Percentiles rank a stretch among this genome's conserved stretches.
These are phyloP conservation scores for Melastoma candidum DNA, from an alignment of 441 rosid genomes.

Conservation along the genomic window DNA sequence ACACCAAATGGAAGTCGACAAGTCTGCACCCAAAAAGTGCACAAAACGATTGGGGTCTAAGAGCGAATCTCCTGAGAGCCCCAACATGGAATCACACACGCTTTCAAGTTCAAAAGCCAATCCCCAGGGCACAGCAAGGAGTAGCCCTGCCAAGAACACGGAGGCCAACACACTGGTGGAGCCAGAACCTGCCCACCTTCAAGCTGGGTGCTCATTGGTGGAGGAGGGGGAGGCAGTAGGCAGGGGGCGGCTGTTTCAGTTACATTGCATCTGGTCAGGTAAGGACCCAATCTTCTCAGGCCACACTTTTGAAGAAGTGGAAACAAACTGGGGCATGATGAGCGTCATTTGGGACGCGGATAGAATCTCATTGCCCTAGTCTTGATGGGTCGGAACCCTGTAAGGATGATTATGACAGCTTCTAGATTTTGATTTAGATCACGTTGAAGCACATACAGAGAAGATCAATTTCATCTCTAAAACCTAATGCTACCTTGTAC, in stretches of 20 bases:
- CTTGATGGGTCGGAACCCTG: too few species aligned
- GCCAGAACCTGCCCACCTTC: slow-evolving; percentile 21
- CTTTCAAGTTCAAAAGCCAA: slow-evolving; percentile 29
- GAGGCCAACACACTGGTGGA: slow-evolving; percentile 23
- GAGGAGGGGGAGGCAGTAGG: slow-evolving; percentile 33
- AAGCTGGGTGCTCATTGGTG: slow-evolving; percentile 47
- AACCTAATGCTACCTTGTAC: too few species aligned
- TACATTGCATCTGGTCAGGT: slow-evolving; percentile 58
- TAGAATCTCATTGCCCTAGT: slow-evolving; percentile 15
- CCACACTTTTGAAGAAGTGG: slow-evolving; percentile 51
- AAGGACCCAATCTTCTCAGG: slow-evolving; percentile 53
- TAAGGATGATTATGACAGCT: too few species aligned
- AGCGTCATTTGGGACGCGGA: slow-evolving; percentile 75
- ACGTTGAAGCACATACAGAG: too few species aligned
- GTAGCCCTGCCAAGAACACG: slow-evolving; percentile 21
- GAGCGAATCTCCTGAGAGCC: slow-evolving; percentile 45
- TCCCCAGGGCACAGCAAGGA: slow-evolving; percentile 25
- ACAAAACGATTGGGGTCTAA: slow-evolving; percentile 21
- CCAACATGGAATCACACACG: slow-evolving; percentile 36
- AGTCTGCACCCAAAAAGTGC: slow-evolving; percentile 32
- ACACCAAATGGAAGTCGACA: slow-evolving; percentile 38
- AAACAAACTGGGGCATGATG: slow-evolving; percentile 41
- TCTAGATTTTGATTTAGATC: too few species aligned
- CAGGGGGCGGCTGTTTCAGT: slow-evolving; percentile 42
- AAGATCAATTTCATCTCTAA: too few species aligned